phyloP scores from a whole-genome alignment of 495 filamentous ascomycete species.

The Achaetomiella virescens region DNA sequence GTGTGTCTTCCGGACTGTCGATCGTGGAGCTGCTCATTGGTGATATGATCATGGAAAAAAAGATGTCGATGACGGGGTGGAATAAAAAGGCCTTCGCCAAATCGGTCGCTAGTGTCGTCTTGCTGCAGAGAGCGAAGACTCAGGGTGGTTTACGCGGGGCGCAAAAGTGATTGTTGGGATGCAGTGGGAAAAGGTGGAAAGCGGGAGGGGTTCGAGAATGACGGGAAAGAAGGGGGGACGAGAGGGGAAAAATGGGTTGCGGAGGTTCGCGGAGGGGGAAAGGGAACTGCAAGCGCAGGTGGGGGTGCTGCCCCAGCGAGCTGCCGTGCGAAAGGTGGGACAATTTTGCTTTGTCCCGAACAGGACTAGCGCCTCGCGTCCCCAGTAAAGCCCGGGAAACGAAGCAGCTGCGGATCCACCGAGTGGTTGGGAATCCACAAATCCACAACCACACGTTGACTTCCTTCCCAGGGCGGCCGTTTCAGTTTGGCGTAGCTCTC shows the following conservation, averaged over 20 bases:
- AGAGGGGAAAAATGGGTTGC: slow-evolving; percentile 32
- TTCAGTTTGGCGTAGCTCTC: not conserved
- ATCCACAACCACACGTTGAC: slow-evolving; percentile 6
- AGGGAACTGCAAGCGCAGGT: slow-evolving; percentile 19
- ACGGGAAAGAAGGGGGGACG: slow-evolving; percentile 24
- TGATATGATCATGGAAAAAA: slow-evolving; percentile 50
- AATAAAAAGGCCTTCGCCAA: slow-evolving; percentile 24
- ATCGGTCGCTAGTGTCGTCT: slow-evolving; percentile 19
- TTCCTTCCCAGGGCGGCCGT: not conserved
- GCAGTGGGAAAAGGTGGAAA: slow-evolving; percentile 16
- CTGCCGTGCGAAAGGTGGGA: slow-evolving; percentile 13
- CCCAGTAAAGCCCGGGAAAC: slow-evolving; percentile 14
- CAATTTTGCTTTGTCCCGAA: slow-evolving; percentile 26
- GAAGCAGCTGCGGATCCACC: slow-evolving; percentile 10
- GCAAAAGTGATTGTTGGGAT: slow-evolving; percentile 2
- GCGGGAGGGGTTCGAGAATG: slow-evolving; percentile 30
- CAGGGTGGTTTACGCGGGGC: not conserved
- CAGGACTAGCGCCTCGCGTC: slow-evolving; percentile 15
- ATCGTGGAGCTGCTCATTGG: slow-evolving; percentile 52
- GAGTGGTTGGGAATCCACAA: slow-evolving; percentile 20
- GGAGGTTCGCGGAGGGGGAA: slow-evolving; percentile 19
- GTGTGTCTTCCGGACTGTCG: slow-evolving; percentile 49
- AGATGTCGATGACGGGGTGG: slow-evolving; percentile 16
- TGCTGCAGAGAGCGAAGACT: slow-evolving; percentile 27
- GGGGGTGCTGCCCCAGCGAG: slow-evolving; percentile 20